A percentile compares a stretch with the other conserved stretches of the same genome.
Conservation (phyloP, 164 flowering plant genomes). For the grape (Vitis vinifera) region DNA sequence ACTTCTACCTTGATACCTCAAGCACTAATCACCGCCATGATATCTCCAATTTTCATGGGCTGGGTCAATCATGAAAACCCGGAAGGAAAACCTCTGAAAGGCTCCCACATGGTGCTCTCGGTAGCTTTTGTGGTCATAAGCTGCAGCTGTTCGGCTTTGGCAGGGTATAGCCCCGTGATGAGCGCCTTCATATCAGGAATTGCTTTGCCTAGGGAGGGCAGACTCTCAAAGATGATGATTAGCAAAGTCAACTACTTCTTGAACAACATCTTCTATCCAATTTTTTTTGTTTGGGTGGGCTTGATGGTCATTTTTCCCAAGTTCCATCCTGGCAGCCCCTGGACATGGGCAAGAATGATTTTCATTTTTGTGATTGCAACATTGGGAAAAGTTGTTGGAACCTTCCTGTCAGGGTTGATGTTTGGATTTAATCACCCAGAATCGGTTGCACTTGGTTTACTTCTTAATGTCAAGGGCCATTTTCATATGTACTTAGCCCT, state of each 20-base stretch:
- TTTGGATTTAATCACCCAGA: slow-evolving; percentile 49
- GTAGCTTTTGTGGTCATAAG: slow-evolving; percentile 36
- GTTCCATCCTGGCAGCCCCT: slow-evolving; percentile 7
- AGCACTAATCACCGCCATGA: slow-evolving; percentile 23
- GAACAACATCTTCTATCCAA: slow-evolving; percentile 42
- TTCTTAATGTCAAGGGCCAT: slow-evolving; percentile 54
- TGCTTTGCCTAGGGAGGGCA: slow-evolving; percentile 54
- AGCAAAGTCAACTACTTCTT: slow-evolving; percentile 52
- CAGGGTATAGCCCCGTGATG: slow-evolving; percentile 32
- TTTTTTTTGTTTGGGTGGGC: slow-evolving; percentile 62
- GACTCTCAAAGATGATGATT: slow-evolving; percentile 50
- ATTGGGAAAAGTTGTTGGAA: slow-evolving; percentile 53
- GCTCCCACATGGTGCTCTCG: slow-evolving; percentile 51
- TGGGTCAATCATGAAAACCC: slow-evolving; percentile 70
- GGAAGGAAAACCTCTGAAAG: slow-evolving; percentile 60
- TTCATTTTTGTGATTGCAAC: slow-evolving; percentile 23
- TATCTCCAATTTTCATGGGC: slow-evolving; percentile 37
- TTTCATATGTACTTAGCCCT: slow-evolving; percentile 22
- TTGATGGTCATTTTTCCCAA: slow-evolving; percentile 11
- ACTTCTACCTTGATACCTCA: slow-evolving; percentile 23
- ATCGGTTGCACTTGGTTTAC: slow-evolving; percentile 49
- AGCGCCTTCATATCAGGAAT: slow-evolving; percentile 64
- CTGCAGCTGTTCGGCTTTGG: slow-evolving; percentile 26
- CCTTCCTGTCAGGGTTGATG: slow-evolving; percentile 29
- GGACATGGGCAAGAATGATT: slow-evolving; percentile 31